phyloP scores from a whole-genome alignment of 169 alveolate species.

The Prorocentrum cordatum region DNA sequence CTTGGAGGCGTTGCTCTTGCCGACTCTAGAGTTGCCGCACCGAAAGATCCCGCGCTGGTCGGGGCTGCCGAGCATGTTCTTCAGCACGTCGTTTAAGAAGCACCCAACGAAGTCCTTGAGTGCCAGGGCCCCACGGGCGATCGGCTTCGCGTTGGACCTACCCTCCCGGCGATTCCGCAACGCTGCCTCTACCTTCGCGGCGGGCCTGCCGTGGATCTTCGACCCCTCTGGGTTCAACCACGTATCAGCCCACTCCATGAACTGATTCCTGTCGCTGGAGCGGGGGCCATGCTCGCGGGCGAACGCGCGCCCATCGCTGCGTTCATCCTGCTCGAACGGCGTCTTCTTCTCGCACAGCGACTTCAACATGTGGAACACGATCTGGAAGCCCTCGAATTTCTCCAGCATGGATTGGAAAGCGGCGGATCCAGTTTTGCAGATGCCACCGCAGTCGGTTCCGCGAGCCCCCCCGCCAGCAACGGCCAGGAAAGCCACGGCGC shows the following conservation, averaged over 20 bases:
- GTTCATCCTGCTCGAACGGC: neutral
- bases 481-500: too few species aligned
- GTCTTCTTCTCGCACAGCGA: too few species aligned
- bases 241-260: constrained; percentile 11
- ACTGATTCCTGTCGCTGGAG: neutral
- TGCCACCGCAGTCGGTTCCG: too few species aligned
- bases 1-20: too few species aligned
- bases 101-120: neutral
- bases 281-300: neutral
- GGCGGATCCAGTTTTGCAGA: too few species aligned
- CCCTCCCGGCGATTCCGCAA: neutral
- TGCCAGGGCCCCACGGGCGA: neutral
- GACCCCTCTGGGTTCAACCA: neutral
- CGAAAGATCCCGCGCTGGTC: too few species aligned
- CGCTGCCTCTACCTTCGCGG: neutral
- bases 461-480: too few species aligned
- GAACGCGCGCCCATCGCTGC: neutral
- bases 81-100: neutral
- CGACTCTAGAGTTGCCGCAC: too few species aligned
- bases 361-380: too few species aligned
- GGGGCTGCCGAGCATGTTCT: too few species aligned
- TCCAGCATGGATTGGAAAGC: too few species aligned
- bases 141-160: neutral
- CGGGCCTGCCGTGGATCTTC: neutral
- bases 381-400: too few species aligned